These are phyloP conservation scores for Oryza nivara DNA, from an alignment of 176 grass and related monocot species.

Conservation along the genomic window DNA sequence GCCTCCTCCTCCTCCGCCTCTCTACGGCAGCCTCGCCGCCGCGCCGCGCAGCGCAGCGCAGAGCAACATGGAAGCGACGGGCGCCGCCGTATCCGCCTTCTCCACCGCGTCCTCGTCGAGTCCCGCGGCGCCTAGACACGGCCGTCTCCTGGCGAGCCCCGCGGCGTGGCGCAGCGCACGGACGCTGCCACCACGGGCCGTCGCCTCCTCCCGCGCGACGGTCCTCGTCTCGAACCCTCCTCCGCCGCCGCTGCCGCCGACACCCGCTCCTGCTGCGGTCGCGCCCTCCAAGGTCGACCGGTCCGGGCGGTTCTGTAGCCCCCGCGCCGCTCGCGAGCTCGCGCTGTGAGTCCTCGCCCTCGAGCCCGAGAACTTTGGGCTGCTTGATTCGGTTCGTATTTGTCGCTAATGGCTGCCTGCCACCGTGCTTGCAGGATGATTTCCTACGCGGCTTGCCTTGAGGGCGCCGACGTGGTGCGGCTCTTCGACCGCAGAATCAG, in stretches of 20 bases:
- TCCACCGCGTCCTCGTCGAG: not conserved
- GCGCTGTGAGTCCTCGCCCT: constrained; percentile 68
- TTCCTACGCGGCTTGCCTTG: constrained; percentile 87
- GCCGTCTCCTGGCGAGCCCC: not conserved
- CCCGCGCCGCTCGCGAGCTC: constrained; percentile 88
- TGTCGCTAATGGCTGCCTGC: not conserved
- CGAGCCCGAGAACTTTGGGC: not conserved
- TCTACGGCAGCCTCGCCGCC: constrained; percentile 27
- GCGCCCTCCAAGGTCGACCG: constrained; percentile 60
- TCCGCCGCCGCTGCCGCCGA: constrained; percentile 2
- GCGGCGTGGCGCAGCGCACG: constrained; percentile 3
- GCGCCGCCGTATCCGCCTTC: not conserved
- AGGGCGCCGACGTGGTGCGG: constrained; percentile 83
- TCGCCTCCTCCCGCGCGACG: constrained; percentile 43
- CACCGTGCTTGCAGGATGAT: constrained; percentile 61
- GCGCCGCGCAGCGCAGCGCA: constrained; percentile 23
- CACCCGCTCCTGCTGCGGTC: not conserved
- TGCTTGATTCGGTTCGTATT: not conserved
- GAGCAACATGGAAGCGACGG: constrained; percentile 37
- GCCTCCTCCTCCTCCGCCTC: constrained; percentile 1
- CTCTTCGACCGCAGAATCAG: constrained; percentile 87
- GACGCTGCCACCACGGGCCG: constrained; percentile 23
- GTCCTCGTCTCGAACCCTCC: constrained; percentile 34
- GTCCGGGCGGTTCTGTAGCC: constrained; percentile 82
- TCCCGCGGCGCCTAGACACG: not conserved